A percentile compares a stretch with the other conserved stretches of the same genome.
phyloP scores from a whole-genome alignment of 345 rosid genomes.

The Lumnitzera racemosa region DNA sequence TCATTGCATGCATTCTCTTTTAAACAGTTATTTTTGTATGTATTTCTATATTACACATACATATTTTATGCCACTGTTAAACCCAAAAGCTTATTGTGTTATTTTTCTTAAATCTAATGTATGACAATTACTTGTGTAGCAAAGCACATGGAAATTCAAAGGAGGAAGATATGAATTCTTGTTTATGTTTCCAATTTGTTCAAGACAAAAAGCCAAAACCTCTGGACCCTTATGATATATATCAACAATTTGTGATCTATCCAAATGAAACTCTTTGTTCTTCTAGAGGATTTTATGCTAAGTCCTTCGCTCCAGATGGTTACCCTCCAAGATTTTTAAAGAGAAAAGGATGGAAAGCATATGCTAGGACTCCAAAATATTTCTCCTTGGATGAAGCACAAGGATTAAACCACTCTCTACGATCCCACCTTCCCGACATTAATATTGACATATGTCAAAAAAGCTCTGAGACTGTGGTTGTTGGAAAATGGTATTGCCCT shows the following conservation, averaged over 20 bases:
- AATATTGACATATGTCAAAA: constrained; percentile 8
- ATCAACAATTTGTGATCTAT: constrained; percentile 29
- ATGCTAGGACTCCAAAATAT: constrained; percentile 16
- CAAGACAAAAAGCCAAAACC: constrained; percentile 21
- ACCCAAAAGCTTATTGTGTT: too few species aligned
- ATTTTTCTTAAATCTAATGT: background rate
- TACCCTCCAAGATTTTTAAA: constrained; percentile 41
- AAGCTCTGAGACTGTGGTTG: constrained; percentile 12
- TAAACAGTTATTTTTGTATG: too few species aligned
- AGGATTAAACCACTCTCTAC: constrained; percentile 32
- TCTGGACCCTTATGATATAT: constrained; percentile 17
- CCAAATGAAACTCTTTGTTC: constrained; percentile 1
- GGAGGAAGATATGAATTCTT: constrained; percentile 27
- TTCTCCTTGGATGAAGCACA: constrained; percentile 36
- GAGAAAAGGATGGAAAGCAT: constrained; percentile 38
- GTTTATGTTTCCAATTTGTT: constrained; percentile 20
- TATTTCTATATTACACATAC: too few species aligned
- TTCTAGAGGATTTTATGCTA: constrained; percentile 21
- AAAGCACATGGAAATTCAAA: constrained; percentile 36
- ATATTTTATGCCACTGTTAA: too few species aligned
- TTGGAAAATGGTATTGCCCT: constrained; percentile 70
- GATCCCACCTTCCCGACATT: constrained; percentile 37
- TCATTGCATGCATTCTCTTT: too few species aligned
- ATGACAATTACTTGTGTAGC: constrained; percentile 15
- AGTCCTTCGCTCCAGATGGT: constrained; percentile 36